These are phyloP conservation scores for Penicillium cinerascens DNA, from an alignment of 495 filamentous ascomycete species.

Conservation along the genomic window DNA sequence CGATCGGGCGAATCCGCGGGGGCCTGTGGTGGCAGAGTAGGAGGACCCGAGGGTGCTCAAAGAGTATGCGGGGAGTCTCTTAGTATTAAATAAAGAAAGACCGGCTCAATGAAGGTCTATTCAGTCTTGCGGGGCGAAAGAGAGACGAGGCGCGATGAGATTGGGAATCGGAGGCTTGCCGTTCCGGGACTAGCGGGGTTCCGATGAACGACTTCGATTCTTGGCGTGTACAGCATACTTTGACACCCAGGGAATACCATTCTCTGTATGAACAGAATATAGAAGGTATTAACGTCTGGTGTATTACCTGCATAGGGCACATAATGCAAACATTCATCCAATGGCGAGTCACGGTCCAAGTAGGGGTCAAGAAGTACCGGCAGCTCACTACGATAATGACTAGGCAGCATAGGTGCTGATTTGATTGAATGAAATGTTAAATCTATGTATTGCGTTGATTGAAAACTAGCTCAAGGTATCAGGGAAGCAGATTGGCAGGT, in stretches of 20 bases:
- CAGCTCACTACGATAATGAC: not conserved
- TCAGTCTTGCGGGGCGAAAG: slow-evolving; percentile 16
- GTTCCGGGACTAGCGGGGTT: slow-evolving; percentile 35
- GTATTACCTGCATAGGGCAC: not conserved
- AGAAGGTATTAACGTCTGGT: not conserved
- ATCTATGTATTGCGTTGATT: slow-evolving; percentile 3
- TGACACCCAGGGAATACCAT: not conserved
- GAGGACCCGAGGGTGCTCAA: not conserved
- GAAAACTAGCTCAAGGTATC: slow-evolving; percentile 18
- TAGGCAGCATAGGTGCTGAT: not conserved
- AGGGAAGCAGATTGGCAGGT: slow-evolving; percentile 10
- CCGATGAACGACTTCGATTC: not conserved
- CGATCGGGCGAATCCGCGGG: slow-evolving; percentile 3
- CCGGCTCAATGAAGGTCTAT: slow-evolving; percentile 2
- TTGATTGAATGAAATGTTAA: not conserved
- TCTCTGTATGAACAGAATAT: no score
- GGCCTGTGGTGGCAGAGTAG: not conserved
- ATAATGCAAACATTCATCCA: not conserved
- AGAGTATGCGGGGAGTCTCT: not conserved
- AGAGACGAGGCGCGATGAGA: slow-evolving; percentile 15
- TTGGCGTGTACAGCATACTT: not conserved
- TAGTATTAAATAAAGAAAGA: not conserved
- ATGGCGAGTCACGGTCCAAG: not conserved
- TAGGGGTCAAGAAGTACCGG: not conserved
- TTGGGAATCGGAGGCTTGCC: slow-evolving; percentile 16